phyloP scores from a whole-genome alignment of 1,284 basidiomycete genomes.

The Trichosporon faecale region DNA sequence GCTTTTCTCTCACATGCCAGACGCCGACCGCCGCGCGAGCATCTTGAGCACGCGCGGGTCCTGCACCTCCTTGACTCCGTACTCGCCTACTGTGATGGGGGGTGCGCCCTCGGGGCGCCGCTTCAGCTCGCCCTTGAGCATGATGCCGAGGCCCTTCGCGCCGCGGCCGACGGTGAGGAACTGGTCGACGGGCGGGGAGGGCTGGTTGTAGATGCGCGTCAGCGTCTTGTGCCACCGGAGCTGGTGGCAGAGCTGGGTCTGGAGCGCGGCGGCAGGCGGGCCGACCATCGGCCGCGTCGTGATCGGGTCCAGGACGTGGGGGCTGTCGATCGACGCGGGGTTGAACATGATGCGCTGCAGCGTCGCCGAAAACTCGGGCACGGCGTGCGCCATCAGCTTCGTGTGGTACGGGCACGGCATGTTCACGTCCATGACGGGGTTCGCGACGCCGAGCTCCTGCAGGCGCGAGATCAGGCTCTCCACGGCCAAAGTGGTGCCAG shows the following conservation, averaged over 20 bases:
- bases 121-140: slow-evolving; percentile 47
- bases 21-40: slow-evolving; percentile 5
- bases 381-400: slow-evolving; percentile 47
- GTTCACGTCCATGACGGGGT: slow-evolving; percentile 51
- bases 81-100: slow-evolving; percentile 39
- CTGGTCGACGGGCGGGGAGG: slow-evolving; percentile 33
- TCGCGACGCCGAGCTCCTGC: slow-evolving; percentile 45
- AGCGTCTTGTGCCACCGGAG: slow-evolving; percentile 51
- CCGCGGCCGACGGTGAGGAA: slow-evolving; percentile 49
- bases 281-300: slow-evolving; percentile 45
- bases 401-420: slow-evolving; percentile 52
- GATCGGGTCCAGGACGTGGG: slow-evolving; percentile 46
- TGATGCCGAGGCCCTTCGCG: slow-evolving; percentile 49
- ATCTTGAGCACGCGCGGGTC: slow-evolving; percentile 1
- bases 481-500: slow-evolving; percentile 46
- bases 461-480: slow-evolving; percentile 46
- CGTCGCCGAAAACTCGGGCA: slow-evolving; percentile 40
- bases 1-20: background rate
- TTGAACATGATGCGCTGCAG: slow-evolving; percentile 39
- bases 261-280: slow-evolving; percentile 38
- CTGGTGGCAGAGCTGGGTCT: slow-evolving; percentile 44
- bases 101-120: slow-evolving; percentile 33
- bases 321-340: slow-evolving; percentile 26
- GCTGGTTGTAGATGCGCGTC: slow-evolving; percentile 37
- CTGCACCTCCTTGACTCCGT: slow-evolving; percentile 34